Evolutionary conservation across 495 filamentous ascomycete species (phyloP), one percentile per base, ranked within the genome.

Genomic region (Neurospora hispaniola): DNA sequence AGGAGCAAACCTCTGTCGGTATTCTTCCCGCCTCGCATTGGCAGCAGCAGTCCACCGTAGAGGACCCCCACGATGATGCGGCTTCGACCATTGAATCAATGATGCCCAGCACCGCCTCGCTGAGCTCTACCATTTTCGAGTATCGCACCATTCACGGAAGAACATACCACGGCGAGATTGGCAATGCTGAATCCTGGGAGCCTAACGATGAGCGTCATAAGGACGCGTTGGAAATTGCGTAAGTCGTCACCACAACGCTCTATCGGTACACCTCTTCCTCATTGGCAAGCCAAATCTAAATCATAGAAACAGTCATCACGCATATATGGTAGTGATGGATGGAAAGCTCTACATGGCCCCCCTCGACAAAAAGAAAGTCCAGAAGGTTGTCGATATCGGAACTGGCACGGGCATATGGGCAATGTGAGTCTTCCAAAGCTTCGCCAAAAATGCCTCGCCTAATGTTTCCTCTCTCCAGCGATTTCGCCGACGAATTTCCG

Each of bases 261-360:
- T 31, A 31, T 31, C 27, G 27, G 27, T 31, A 4, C 23, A 12
- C 16, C 1, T 18, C 8, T 14, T 11, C 12, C 14, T 16, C 27
- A 31, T 31, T 7, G 11, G 0, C 5, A 18, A 18, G 0, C 12
- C 14, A 2, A 62, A 1, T 62, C 27, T 35, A 18, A 35, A 0
- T 8, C 2, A n/a, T 1, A 31, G 23, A 44, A 8, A 41, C 2
- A 83, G 80, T 35, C 76, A 78, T 12, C 73, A 78, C 12, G 14
- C 1, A 0, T n/a, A 42, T 1, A 71, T 69, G 3, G 40, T 81
- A 1, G 69, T 86, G 18, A 80, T 88, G 0, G 86, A 84, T 31
- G 88, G 87, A 16, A 84, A 84, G 48, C 81, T 90, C 5, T 85
- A 84, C 74, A 80, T 86, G 0, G 85, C 90, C 0, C 90, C 90